Evolutionary conservation across 2,329 filamentous ascomycete genomes (phyloP).

Genomic region (Berkeleyomyces rouxiae): DNA sequence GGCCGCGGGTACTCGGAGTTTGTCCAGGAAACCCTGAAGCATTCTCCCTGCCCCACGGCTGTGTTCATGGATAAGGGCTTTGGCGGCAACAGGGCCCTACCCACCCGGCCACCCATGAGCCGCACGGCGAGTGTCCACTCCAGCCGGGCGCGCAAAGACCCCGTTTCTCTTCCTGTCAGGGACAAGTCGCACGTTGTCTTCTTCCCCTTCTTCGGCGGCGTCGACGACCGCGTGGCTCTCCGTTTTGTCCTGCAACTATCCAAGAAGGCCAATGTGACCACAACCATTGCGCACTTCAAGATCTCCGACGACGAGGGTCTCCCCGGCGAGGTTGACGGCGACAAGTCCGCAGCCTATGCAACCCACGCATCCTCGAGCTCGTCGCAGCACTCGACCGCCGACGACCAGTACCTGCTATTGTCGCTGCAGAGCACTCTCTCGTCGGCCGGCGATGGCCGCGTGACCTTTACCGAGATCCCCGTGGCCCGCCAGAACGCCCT

Average conservation of each 20-base stretch:
- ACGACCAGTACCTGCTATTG: slow-evolving; percentile 7
- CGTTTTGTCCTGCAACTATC: slow-evolving; percentile 71
- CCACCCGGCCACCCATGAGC: slow-evolving; percentile 4
- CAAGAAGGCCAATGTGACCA: slow-evolving; percentile 61
- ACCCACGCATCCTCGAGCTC: not conserved
- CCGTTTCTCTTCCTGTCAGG: slow-evolving; percentile 38
- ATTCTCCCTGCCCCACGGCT: slow-evolving; percentile 49
- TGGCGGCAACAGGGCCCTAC: not conserved
- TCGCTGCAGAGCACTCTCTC: slow-evolving; percentile 9
- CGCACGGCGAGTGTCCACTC: slow-evolving; percentile 41
- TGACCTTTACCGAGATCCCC: slow-evolving; percentile 8
- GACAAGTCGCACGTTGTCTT: slow-evolving; percentile 71
- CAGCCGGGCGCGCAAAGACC: slow-evolving; percentile 37
- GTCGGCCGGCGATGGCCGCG: not conserved
- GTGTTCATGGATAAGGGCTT: slow-evolving; percentile 58
- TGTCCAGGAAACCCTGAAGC: slow-evolving; percentile 48
- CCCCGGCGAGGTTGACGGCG: not conserved
- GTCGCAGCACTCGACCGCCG: slow-evolving; percentile 5
- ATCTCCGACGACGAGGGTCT: slow-evolving; percentile 15
- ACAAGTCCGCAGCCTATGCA: not conserved
- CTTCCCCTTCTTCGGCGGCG: slow-evolving; percentile 69
- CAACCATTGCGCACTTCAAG: slow-evolving; percentile 45
- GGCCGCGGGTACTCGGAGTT: slow-evolving; percentile 48
- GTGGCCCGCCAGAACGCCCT: slow-evolving; percentile 6
- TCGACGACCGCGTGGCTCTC: slow-evolving; percentile 66